Base-by-base conservation (phyloP, 768 basidiomycete species). In the Pulveroboletus sp. region DNA sequence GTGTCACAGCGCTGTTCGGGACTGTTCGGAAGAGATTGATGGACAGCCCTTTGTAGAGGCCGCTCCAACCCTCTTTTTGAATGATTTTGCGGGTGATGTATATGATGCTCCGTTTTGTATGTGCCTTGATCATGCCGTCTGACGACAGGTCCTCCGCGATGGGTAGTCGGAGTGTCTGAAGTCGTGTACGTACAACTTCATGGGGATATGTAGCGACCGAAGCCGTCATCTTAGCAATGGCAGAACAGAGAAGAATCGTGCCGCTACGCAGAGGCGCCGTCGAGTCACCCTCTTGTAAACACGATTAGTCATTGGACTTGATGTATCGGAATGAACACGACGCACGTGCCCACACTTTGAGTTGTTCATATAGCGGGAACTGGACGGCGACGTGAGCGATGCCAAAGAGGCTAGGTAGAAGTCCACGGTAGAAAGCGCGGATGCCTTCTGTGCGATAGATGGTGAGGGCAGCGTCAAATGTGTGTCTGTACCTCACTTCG, bases 151-250 rank as follows among this genome's bases (percentile, higher is more conserved):
- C 77, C 56, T 77, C 77, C 37, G 77, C 73, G 40, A 88, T 72
- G 38, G 82, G 85, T 43, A 81, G 79, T 49, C 80, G 76, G 58
- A 85, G 82, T 4, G 95, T 94, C 69, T 99, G 97, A 40, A 98
- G 71, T 6, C 95, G 82, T n/a, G 97, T 98, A n/a, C 97, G 88
- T 31, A 99, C 78, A 37, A 99, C 97, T 69, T 99, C 97, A 70
- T 99, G 97, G 1, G 97, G 97, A 66, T 99, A 99, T 29, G 97
- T 98, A 32, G 87, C 89, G 17, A 97, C 72, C 16, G 93, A 94
- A 8, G 97, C 97, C 1, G 90, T 85, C 90, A 97, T 97, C 67
- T 99, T 99, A 19, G 94, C 87, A 23, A 83, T 71, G n/a, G 90
- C 91, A 16, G 92, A 94, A 73, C 94, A 98, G 17, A 85, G 67